Base-by-base conservation (phyloP, 1,284 basidiomycete species). In the Puccinia brachypodii region DNA sequence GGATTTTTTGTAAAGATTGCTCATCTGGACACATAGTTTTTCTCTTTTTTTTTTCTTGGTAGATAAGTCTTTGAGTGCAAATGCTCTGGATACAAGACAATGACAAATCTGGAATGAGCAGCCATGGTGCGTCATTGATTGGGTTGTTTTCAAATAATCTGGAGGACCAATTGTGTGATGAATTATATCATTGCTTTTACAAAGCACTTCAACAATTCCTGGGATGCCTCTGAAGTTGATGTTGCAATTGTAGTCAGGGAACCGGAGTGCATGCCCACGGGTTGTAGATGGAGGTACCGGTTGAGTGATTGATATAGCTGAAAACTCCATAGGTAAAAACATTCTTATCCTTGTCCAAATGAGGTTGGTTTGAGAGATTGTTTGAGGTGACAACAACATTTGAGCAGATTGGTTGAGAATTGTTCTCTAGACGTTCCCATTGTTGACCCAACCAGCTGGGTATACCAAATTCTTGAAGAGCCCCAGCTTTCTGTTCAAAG, bases 371-470 rank as follows among this genome's bases (percentile, higher is more conserved):
- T 6, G 38, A 66, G 28, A 66, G 38, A 16, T 66, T 19, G 33
- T 66, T 66, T 38, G 62, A 66, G 31, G 60, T 62, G 9, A 62
- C 60, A 22, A 62, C 31, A 4, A 62, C 60, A 62, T 62, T 62
- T 19, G 60, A 62, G 25, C 9, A 19, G 25, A 36, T 3, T 16
- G 60, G 60, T 6, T 13, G 4, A 13, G 60, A 25, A 31, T 62
- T 25, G 14, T 62, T 62, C 14, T 36, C 31, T 6, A 3, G 31
- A 25, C 60, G n/a, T 62, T 62, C 60, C 60, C 60, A 62, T 3
- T 3, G 9, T 31, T 62, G n/a, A 62, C 38, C 66, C 6, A 38
- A 68, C 66, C 66, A 68, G 22, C 40, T 68, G 31, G 38, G 66
- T 3, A 68, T 68, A 31, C 66, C 66, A 68, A 68, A 68, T 8